phyloP scores from a whole-genome alignment of 345 rosid genomes.

The Eucalyptus regnans region DNA sequence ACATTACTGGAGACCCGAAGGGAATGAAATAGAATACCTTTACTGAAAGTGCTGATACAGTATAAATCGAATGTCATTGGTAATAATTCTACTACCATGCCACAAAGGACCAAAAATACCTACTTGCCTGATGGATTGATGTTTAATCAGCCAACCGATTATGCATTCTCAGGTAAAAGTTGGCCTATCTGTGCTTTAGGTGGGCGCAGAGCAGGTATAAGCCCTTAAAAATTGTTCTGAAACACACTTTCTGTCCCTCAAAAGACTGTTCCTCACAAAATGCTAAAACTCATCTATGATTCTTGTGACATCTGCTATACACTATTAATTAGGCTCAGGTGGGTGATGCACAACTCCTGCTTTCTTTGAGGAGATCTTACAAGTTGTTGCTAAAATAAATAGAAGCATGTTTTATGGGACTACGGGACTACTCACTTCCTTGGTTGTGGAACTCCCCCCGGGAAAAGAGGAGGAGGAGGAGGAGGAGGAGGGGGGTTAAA shows the following conservation, averaged over 20 bases:
- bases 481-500: background rate
- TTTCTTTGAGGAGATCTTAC: background rate
- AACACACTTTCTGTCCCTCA: background rate
- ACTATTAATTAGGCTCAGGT: background rate
- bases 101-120: background rate
- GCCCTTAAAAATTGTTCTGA: background rate
- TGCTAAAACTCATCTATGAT: background rate
- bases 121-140: background rate
- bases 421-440: background rate
- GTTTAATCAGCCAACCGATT: background rate
- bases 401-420: background rate
- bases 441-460: background rate
- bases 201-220: background rate
- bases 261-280: background rate
- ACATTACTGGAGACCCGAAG: background rate
- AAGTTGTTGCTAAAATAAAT: background rate
- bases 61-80: background rate
- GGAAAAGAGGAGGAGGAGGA: too few species aligned
- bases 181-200: background rate
- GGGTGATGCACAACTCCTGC: background rate
- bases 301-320: background rate
- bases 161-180: background rate
- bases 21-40: background rate
- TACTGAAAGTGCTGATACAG: background rate
- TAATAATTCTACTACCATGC: background rate